A percentile compares a stretch with the other conserved stretches of the same genome.
Conservation (phyloP, 2,329 filamentous ascomycete species). For the Leptographium radiaticola region DNA sequence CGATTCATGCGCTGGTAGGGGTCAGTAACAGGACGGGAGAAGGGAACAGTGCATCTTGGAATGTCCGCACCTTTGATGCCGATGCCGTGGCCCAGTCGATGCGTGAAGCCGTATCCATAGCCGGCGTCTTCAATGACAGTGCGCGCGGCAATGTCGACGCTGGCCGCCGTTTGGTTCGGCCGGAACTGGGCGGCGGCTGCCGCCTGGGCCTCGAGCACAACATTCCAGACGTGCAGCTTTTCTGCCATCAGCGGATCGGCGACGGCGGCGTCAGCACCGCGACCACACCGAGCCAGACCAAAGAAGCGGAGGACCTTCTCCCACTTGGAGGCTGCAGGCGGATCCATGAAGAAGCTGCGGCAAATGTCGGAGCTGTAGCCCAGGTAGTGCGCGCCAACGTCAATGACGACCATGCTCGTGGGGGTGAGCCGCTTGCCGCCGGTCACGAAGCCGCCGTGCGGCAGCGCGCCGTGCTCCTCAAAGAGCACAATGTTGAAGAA, state of each 20-base stretch:
- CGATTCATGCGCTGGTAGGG: constrained; percentile 39
- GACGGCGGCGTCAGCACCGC: too few relatives aligned
- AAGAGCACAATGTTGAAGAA: constrained; percentile 56
- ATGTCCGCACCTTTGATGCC: constrained; percentile 38
- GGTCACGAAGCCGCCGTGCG: constrained; percentile 39
- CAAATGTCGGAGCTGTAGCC: constrained; percentile 53
- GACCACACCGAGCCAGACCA: background rate
- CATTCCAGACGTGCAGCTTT: constrained; percentile 44
- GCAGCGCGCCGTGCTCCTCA: constrained; percentile 38
- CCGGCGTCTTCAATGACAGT: constrained; percentile 42
- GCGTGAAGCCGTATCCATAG: constrained; percentile 46
- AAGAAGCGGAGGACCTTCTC: background rate
- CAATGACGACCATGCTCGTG: constrained; percentile 47
- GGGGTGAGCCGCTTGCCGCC: constrained; percentile 35
- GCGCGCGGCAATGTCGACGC: constrained; percentile 47
- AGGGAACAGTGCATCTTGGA: background rate
- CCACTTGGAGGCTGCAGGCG: constrained; percentile 8
- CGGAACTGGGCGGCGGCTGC: constrained; percentile 37
- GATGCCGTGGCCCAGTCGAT: constrained; percentile 50
- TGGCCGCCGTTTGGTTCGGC: constrained; percentile 40
- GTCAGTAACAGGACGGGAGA: background rate
- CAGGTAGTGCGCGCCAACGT: constrained; percentile 47
- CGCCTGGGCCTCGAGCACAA: constrained; percentile 49
- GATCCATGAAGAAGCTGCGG: constrained; percentile 44
- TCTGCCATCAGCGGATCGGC: constrained; percentile 21